Evolutionary conservation across 2,329 filamentous ascomycete genomes (phyloP).

Genomic region (Xylaria sp.): DNA sequence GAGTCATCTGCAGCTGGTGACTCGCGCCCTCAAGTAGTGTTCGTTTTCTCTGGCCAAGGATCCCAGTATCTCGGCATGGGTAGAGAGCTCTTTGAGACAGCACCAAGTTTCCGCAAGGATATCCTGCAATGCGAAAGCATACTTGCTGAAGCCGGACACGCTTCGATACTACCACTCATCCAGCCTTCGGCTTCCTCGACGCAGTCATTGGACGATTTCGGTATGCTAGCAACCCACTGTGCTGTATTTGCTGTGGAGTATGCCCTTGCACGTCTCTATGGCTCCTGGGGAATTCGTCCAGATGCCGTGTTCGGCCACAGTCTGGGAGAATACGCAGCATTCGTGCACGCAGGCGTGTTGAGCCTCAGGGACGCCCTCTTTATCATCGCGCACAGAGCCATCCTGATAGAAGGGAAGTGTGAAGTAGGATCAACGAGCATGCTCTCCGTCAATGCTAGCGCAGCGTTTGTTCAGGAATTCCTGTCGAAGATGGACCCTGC

Average conservation of each 20-base stretch:
- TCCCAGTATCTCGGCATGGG: constrained; percentile 20
- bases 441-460: constrained; percentile 15
- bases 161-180: not conserved
- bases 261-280: constrained; percentile 34
- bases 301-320: constrained; percentile 43
- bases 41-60: constrained; percentile 35
- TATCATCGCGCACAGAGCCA: constrained; percentile 40
- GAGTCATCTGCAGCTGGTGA: constrained; percentile 2
- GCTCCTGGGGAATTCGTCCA: constrained; percentile 34
- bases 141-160: not conserved
- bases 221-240: not conserved
- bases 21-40: constrained; percentile 12
- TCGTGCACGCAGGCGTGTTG: constrained; percentile 53
- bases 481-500: constrained; percentile 25
- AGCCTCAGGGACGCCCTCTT: constrained; percentile 54
- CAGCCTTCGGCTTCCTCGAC: not conserved
- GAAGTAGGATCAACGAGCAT: constrained; percentile 16
- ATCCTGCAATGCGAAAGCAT: not conserved
- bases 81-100: not conserved
- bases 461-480: constrained; percentile 12
- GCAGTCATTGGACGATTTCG: not conserved
- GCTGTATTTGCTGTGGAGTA: constrained; percentile 17
- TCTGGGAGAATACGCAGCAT: constrained; percentile 56
- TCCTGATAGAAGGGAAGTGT: constrained; percentile 19
- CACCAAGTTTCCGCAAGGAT: not conserved